These are phyloP conservation scores for Daedaleopsis nitida DNA, from an alignment of 768 basidiomycete genomes.

Conservation along the genomic window DNA sequence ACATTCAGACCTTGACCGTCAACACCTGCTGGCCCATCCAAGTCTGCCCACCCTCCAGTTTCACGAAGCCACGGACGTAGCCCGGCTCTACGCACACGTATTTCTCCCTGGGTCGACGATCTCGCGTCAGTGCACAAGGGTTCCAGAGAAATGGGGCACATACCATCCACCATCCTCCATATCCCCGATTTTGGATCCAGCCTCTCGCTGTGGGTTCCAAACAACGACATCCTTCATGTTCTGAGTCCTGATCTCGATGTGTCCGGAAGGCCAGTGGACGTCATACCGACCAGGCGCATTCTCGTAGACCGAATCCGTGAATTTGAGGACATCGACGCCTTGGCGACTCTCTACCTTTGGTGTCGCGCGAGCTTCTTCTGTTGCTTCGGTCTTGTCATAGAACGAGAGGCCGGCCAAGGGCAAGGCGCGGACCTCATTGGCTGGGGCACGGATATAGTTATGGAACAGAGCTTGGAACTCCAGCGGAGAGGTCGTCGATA, in stretches of 20 bases:
- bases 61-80: conserved; percentile 71
- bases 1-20: conserved; percentile 33
- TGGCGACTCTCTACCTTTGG: conserved; percentile 61
- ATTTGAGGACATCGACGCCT: conserved; percentile 64
- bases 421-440: conserved; percentile 57
- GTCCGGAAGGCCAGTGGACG: conserved; percentile 60
- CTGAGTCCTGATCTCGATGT: conserved; percentile 51
- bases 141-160: conserved; percentile 21
- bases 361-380: conserved; percentile 47
- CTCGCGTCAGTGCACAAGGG: conserved; percentile 8
- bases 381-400: conserved; percentile 78
- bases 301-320: conserved; percentile 81
- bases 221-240: conserved; percentile 82
- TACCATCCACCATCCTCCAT: conserved; percentile 92
- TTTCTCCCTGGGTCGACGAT: conserved; percentile 54
- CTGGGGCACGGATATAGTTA: conserved; percentile 77
- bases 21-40: conserved; percentile 82
- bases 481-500: conserved; percentile 47
- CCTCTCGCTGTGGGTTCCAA: conserved; percentile 86
- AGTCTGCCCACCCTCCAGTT: conserved; percentile 59
- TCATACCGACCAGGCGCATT: conserved; percentile 57
- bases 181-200: conserved; percentile 76
- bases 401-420: conserved; percentile 68
- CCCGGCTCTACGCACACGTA: conserved; percentile 95
- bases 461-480: conserved; percentile 95